phyloP scores from a whole-genome alignment of 1,284 basidiomycete genomes.

The Marasmius tenuissimus region DNA sequence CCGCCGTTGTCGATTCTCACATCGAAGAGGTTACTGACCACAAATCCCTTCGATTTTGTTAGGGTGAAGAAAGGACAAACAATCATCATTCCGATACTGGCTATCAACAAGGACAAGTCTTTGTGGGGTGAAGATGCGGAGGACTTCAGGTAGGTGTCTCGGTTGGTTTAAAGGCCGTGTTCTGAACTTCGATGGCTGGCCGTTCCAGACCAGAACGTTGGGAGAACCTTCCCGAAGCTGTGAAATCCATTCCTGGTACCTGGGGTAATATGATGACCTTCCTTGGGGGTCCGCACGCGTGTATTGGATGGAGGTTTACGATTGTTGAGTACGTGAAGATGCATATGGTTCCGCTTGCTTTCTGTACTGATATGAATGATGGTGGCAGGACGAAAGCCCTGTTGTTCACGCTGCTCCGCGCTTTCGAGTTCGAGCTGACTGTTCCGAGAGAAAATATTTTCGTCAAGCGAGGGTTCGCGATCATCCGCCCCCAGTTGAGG shows the following conservation, averaged over 20 bases:
- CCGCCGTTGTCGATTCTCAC: background rate
- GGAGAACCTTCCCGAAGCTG: constrained; percentile 31
- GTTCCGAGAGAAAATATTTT: constrained; percentile 27
- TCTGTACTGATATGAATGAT: background rate
- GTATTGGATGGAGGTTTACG: background rate
- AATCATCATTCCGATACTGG: constrained; percentile 37
- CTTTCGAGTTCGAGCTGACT: constrained; percentile 45
- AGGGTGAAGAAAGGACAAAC: constrained; percentile 38
- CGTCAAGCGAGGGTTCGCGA: background rate
- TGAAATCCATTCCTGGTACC: background rate
- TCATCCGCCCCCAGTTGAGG: background rate
- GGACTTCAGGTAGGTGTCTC: constrained; percentile 34
- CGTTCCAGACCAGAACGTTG: constrained; percentile 41
- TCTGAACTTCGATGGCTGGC: background rate
- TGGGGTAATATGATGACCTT: background rate
- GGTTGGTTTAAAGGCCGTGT: background rate
- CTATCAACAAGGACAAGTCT: constrained; percentile 37
- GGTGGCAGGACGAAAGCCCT: constrained; percentile 38
- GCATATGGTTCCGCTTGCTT: background rate
- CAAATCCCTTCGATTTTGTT: constrained; percentile 15
- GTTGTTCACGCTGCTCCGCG: constrained; percentile 47
- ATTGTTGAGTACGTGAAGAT: background rate
- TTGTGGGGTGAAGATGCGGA: constrained; percentile 48
- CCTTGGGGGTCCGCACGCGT: background rate
- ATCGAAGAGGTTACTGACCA: constrained; percentile 3